Conservation (phyloP, 2,329 filamentous ascomycete genomes). For the Talaromyces sp. region DNA sequence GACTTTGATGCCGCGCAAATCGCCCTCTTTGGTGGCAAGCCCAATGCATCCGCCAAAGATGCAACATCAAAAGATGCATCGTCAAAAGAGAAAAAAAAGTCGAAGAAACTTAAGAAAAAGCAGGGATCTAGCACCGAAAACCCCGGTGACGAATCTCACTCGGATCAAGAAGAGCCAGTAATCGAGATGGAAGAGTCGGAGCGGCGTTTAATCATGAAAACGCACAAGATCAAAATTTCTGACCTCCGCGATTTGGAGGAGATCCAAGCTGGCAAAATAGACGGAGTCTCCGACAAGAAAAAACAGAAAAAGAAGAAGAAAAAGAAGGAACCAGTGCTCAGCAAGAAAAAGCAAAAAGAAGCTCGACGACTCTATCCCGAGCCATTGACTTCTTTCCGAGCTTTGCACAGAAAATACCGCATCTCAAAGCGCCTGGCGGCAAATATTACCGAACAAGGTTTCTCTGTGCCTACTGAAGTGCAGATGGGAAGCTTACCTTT, state of each 20-base stretch:
- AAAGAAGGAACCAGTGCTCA: conserved; percentile 47
- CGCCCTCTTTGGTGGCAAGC: conserved; percentile 31
- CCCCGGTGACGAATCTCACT: conserved; percentile 14
- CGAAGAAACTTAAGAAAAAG: conserved; percentile 13
- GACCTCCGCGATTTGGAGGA: conserved; percentile 55
- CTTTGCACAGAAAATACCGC: conserved; percentile 65
- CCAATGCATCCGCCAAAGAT: not conserved
- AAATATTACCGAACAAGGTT: conserved; percentile 80
- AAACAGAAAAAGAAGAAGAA: conserved; percentile 47
- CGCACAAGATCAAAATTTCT: conserved; percentile 79
- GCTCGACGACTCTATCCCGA: conserved; percentile 63
- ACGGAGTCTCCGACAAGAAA: conserved; percentile 16
- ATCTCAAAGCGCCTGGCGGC: conserved; percentile 67
- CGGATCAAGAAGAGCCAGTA: conserved; percentile 15
- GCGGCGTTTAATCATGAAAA: conserved; percentile 66
- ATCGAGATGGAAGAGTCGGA: conserved; percentile 58
- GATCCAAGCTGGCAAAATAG: conserved; percentile 19
- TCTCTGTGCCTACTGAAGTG: conserved; percentile 83
- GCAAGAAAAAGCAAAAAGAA: conserved; percentile 46
- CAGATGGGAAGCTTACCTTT: conserved; percentile 82
- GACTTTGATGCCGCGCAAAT: conserved; percentile 19
- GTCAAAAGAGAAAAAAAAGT: conserved; percentile 13
- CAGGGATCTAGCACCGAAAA: not conserved
- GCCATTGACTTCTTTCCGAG: conserved; percentile 69
- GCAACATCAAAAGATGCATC: not conserved